Percentiles rank a stretch among this genome's conserved stretches.
phyloP scores from a whole-genome alignment of 257 asterid genomes.

The Capsicum pubescens region DNA sequence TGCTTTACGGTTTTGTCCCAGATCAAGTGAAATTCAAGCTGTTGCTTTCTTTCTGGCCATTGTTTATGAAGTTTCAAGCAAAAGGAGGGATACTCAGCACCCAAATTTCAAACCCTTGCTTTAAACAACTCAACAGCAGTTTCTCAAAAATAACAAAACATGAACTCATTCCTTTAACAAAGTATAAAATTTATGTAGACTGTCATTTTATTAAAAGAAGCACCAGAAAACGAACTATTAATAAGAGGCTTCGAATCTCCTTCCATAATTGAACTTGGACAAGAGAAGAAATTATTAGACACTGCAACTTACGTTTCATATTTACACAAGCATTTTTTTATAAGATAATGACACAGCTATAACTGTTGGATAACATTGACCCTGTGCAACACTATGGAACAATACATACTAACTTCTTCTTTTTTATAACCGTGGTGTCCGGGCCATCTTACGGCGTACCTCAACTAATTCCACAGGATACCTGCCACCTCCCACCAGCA shows the following conservation, averaged over 20 bases:
- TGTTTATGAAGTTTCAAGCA: neutral
- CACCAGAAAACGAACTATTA: conserved; percentile 9
- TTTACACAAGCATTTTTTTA: neutral
- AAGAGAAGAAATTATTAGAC: conserved; percentile 6
- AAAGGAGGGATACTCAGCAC: neutral
- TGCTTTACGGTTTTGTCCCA: neutral
- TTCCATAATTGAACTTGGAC: neutral
- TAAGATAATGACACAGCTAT: neutral
- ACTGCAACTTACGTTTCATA: conserved; percentile 12
- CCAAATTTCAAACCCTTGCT: neutral
- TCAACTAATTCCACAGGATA: too few relatives aligned
- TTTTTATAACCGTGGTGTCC: too few relatives aligned
- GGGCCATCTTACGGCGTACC: too few relatives aligned
- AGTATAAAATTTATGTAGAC: neutral
- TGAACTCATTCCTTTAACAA: neutral
- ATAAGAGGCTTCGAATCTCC: neutral
- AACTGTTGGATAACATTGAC: conserved; percentile 18
- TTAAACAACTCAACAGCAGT: neutral
- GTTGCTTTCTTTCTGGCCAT: neutral
- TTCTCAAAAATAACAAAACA: neutral
- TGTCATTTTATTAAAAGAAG: neutral
- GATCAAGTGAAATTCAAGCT: neutral
- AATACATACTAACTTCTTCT: too few relatives aligned
- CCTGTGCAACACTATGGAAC: too few relatives aligned
- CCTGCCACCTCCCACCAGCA: too few relatives aligned